phyloP scores from a whole-genome alignment of 2,329 filamentous ascomycete species.

The Huntiella moniliformis region DNA sequence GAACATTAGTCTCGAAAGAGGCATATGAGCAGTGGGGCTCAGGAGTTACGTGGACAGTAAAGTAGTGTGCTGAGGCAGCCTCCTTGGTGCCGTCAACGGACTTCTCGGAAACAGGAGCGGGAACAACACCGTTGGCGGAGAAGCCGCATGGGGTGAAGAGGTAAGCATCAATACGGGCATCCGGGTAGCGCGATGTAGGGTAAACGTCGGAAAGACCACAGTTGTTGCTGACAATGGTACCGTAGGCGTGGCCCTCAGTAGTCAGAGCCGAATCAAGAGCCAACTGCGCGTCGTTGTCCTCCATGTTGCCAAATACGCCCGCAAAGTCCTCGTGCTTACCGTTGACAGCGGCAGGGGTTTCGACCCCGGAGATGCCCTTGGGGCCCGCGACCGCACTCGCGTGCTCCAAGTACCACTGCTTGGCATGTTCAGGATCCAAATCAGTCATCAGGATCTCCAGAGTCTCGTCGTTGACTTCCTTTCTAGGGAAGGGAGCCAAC shows the following conservation, averaged over 20 bases:
- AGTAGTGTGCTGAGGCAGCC: constrained; percentile 57
- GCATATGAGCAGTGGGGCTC: constrained; percentile 95
- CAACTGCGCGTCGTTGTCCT: constrained; percentile 30
- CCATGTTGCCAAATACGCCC: constrained; percentile 64
- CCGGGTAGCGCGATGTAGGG: constrained; percentile 68
- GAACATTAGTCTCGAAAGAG: constrained; percentile 96
- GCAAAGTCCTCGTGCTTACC: constrained; percentile 38
- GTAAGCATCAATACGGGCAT: constrained; percentile 87
- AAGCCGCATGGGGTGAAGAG: constrained; percentile 94
- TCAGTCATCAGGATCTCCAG: constrained; percentile 57
- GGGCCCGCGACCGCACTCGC: constrained; percentile 81
- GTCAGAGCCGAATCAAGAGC: constrained; percentile 51
- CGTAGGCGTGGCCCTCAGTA: constrained; percentile 84
- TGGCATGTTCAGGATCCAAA: constrained; percentile 47
- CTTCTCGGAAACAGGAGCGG: constrained; percentile 41
- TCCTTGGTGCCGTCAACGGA: constrained; percentile 15
- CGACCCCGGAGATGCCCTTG: constrained; percentile 45
- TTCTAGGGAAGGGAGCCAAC: constrained; percentile 34
- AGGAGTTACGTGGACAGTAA: constrained; percentile 94
- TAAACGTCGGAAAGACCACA: constrained; percentile 86
- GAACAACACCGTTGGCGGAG: constrained; percentile 89
- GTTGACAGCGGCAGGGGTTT: constrained; percentile 7
- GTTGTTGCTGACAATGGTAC: constrained; percentile 74
- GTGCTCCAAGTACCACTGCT: constrained; percentile 49
- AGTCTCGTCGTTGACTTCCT: constrained; percentile 51